These are phyloP conservation scores for Leishmania guyanensis DNA, from an alignment of 208 protist genomes.

Conservation along the genomic window DNA sequence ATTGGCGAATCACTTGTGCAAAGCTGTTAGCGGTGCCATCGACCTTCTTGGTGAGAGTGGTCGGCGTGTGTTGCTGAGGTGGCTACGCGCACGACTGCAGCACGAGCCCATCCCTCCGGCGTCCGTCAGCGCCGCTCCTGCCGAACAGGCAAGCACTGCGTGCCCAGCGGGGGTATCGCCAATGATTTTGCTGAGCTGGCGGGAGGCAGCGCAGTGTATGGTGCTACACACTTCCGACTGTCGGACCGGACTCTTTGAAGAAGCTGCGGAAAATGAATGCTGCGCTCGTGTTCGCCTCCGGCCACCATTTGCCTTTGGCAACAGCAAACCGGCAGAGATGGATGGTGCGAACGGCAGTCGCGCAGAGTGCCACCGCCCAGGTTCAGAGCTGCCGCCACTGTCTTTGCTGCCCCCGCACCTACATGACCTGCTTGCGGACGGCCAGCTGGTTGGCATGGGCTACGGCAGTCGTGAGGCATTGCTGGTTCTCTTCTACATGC, in stretches of 20 bases:
- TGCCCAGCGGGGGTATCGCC: slow-evolving; percentile 10
- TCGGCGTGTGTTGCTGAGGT: slow-evolving; percentile 24
- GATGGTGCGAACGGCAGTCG: background rate
- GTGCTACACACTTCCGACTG: background rate
- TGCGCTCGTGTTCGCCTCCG: background rate
- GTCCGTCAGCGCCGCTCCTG: background rate
- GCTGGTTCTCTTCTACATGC: slow-evolving; percentile 64
- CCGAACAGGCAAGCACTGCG: background rate
- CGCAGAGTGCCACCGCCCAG: background rate
- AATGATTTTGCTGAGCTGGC: slow-evolving; percentile 10
- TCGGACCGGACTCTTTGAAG: background rate
- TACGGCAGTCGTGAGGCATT: slow-evolving; percentile 62
- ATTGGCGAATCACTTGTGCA: slow-evolving; percentile 29
- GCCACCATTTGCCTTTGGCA: background rate
- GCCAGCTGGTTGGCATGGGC: slow-evolving; percentile 53
- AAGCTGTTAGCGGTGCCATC: slow-evolving; percentile 29
- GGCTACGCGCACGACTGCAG: slow-evolving; percentile 32
- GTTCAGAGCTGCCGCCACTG: slow-evolving; percentile 11
- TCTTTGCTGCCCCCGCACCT: slow-evolving; percentile 38
- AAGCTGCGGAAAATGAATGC: background rate
- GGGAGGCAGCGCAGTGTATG: background rate
- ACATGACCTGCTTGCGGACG: slow-evolving; percentile 56
- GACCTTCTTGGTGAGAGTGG: slow-evolving; percentile 25
- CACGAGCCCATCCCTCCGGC: slow-evolving; percentile 17
- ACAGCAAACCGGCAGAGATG: background rate